Percentiles rank a stretch among this genome's conserved stretches.
These are phyloP conservation scores for Bothriochloa decipiens DNA, from an alignment of 176 grass and related monocot species.

Conservation along the genomic window DNA sequence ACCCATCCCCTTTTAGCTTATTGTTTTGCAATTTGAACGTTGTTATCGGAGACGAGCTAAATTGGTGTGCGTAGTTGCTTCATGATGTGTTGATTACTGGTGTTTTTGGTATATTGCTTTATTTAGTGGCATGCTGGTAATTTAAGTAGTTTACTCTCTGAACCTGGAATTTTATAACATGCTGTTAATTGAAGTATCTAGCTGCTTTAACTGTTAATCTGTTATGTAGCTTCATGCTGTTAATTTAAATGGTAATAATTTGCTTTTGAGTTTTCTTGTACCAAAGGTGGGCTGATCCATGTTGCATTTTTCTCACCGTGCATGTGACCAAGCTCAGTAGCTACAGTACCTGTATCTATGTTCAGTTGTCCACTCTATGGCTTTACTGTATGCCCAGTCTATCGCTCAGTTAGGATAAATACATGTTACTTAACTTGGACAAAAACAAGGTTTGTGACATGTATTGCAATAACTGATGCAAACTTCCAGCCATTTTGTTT, in stretches of 20 bases:
- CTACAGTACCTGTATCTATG: neutral
- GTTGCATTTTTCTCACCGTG: conserved; percentile 31
- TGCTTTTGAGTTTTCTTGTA: conserved; percentile 26
- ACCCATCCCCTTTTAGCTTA: neutral
- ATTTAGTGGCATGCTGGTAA: conserved; percentile 34
- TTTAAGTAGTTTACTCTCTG: conserved; percentile 28
- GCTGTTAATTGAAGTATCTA: conserved; percentile 1
- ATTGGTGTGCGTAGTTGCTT: neutral
- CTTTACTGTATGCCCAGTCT: neutral
- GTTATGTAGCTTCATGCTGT: neutral
- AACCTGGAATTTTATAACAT: conserved; percentile 45
- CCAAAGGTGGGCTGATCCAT: conserved; percentile 17
- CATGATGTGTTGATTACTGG: conserved; percentile 17
- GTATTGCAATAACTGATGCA: neutral
- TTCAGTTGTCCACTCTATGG: neutral
- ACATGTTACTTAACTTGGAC: neutral
- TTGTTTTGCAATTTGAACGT: neutral
- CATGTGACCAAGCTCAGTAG: conserved; percentile 21
- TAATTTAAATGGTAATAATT: conserved; percentile 36
- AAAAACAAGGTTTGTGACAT: conserved; percentile 14
- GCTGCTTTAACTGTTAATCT: neutral
- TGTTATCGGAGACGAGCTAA: conserved; percentile 16
- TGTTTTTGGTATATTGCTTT: conserved; percentile 24
- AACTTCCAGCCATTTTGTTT: conserved; percentile 17
- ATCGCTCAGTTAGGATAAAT: neutral